Evolutionary conservation across 768 basidiomycete genomes (phyloP).

Genomic region (Pleurotus salmoneostramineus): DNA sequence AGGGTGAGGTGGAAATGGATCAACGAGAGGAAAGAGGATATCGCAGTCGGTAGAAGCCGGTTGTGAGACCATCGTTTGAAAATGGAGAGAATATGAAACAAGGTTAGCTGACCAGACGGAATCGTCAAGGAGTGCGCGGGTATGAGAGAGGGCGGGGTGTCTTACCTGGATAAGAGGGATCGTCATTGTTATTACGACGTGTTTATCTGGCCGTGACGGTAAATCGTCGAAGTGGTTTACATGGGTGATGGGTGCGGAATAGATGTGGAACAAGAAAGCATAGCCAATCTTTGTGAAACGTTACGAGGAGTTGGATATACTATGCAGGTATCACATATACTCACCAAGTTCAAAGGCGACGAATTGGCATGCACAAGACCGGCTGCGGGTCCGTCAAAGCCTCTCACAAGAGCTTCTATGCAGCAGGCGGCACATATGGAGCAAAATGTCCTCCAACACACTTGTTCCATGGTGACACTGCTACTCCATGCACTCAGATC

Average conservation of each 20-base stretch:
- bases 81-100: slow-evolving; percentile 65
- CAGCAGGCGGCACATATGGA: slow-evolving; percentile 63
- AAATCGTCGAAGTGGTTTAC: slow-evolving; percentile 33
- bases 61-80: slow-evolving; percentile 60
- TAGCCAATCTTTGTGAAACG: slow-evolving; percentile 58
- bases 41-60: slow-evolving; percentile 65
- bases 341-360: slow-evolving; percentile 69
- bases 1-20: slow-evolving; percentile 66
- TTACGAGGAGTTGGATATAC: neutral
- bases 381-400: slow-evolving; percentile 57
- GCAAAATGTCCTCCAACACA: slow-evolving; percentile 75
- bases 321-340: slow-evolving; percentile 17
- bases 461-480: slow-evolving; percentile 48
- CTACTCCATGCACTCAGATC: slow-evolving; percentile 41
- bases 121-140: neutral
- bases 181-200: slow-evolving; percentile 67
- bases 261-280: slow-evolving; percentile 71
- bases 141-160: slow-evolving; percentile 6
- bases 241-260: slow-evolving; percentile 64
- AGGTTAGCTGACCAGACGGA: slow-evolving; percentile 38
- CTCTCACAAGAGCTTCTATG: slow-evolving; percentile 63
- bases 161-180: slow-evolving; percentile 71
- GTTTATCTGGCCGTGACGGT: slow-evolving; percentile 67
- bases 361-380: slow-evolving; percentile 40
- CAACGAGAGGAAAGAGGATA: slow-evolving; percentile 56